phyloP scores from a whole-genome alignment of 1,284 basidiomycete genomes.

The Mycena sp. region DNA sequence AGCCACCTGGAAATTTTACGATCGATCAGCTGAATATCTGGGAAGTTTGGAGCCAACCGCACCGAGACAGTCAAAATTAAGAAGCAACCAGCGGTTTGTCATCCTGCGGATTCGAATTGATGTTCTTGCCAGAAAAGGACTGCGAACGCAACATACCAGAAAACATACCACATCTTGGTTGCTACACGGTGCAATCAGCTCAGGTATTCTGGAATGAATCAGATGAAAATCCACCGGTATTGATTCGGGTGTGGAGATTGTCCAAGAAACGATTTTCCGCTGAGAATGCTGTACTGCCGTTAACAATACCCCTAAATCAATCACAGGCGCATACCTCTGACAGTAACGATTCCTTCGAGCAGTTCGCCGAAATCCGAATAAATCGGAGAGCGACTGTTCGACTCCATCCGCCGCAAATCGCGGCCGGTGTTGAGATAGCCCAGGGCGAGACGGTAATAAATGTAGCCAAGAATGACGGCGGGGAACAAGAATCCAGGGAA shows the following conservation, averaged over 20 bases:
- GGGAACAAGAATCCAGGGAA: conserved; percentile 82
- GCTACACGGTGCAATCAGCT: not conserved
- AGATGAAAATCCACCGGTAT: not conserved
- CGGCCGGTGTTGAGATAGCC: conserved; percentile 83
- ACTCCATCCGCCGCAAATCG: conserved; percentile 84
- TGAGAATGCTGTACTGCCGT: not conserved
- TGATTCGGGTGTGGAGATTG: not conserved
- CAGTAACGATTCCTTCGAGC: conserved; percentile 54
- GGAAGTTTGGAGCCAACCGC: not conserved
- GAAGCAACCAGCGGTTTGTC: conserved; percentile 36
- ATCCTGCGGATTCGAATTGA: conserved; percentile 18
- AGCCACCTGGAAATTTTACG: conserved; percentile 49
- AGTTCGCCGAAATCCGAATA: conserved; percentile 82
- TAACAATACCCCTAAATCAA: not conserved
- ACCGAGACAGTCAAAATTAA: conserved; percentile 39
- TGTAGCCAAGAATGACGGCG: conserved; percentile 70
- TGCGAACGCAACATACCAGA: conserved; percentile 24
- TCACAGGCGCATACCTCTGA: not conserved
- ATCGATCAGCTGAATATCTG: conserved; percentile 66
- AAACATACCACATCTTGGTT: conserved; percentile 30
- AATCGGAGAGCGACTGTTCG: conserved; percentile 78
- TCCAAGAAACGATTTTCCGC: conserved; percentile 6
- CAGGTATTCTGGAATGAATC: not conserved
- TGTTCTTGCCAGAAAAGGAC: not conserved
- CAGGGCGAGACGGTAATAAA: conserved; percentile 72